Evolutionary conservation across 2,329 filamentous ascomycete species (phyloP).

Genomic region (Aspergillus uvarum): DNA sequence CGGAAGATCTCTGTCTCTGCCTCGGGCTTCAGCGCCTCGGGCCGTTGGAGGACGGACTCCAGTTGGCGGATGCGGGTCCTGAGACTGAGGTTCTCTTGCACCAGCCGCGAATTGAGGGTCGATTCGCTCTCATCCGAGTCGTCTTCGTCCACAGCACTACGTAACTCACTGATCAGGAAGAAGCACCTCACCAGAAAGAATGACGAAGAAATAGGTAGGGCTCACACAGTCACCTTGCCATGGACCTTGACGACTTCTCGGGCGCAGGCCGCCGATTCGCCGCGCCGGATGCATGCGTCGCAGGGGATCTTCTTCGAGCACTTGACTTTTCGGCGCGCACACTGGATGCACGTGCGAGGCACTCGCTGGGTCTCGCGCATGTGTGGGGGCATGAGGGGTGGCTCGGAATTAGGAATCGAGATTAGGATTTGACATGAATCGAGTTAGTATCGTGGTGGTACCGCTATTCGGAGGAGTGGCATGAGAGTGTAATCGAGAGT

Average conservation of each 20-base stretch:
- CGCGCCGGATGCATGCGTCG: constrained; percentile 6
- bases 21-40: constrained; percentile 1
- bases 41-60: constrained; percentile 2
- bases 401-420: no score
- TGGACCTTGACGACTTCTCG: constrained; percentile 7
- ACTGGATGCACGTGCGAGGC: constrained; percentile 5
- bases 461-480: no score
- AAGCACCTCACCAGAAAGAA: no score
- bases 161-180: not conserved
- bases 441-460: not conserved
- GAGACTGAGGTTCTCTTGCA: constrained; percentile 2
- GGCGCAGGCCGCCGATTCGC: constrained; percentile 1
- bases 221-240: constrained; percentile 7
- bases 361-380: constrained; percentile 10
- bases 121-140: not conserved
- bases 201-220: not conserved
- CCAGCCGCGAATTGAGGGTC: not conserved
- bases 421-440: no score
- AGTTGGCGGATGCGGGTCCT: constrained; percentile 5
- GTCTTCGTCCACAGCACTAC: constrained; percentile 1
- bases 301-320: constrained; percentile 10
- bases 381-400: not conserved
- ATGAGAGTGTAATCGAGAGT: not conserved
- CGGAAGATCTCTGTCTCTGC: constrained; percentile 1
- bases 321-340: constrained; percentile 7